Conservation (phyloP, 2,329 filamentous ascomycete species). For the Fusarium clavum region DNA sequence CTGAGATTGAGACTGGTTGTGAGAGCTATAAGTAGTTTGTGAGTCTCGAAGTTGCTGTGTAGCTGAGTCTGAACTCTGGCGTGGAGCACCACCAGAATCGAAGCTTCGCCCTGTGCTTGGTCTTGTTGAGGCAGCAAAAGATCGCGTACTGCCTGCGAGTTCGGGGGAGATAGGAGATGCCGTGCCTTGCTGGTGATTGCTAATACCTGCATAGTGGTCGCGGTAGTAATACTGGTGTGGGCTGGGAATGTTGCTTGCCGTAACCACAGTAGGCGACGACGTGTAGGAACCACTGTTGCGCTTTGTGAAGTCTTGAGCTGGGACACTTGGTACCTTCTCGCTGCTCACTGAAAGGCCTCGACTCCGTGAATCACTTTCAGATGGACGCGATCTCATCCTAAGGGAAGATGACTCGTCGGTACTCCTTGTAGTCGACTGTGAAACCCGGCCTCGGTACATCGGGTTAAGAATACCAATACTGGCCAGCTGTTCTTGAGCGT, state of each 20-base stretch:
- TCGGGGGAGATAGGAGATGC: conserved; percentile 68
- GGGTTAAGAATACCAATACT: conserved; percentile 84
- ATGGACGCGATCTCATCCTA: conserved; percentile 62
- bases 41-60: conserved; percentile 64
- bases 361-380: conserved; percentile 63
- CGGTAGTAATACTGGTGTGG: conserved; percentile 68
- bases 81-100: conserved; percentile 63
- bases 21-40: conserved; percentile 65
- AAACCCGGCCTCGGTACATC: conserved; percentile 69
- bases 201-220: conserved; percentile 51
- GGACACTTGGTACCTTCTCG: conserved; percentile 71
- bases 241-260: conserved; percentile 54
- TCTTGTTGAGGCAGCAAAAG: conserved; percentile 60
- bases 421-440: conserved; percentile 68
- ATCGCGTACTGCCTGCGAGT: conserved; percentile 60
- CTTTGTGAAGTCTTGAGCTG: conserved; percentile 73
- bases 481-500: conserved; percentile 77
- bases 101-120: conserved; percentile 71
- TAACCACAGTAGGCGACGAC: conserved; percentile 64
- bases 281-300: conserved; percentile 75
- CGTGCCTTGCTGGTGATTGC: conserved; percentile 61
- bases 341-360: conserved; percentile 72
- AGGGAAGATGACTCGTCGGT: conserved; percentile 60
- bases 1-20: conserved; percentile 56
- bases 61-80: conserved; percentile 65